Evolutionary conservation across 2,329 filamentous ascomycete genomes (phyloP).

Genomic region (Aspergillus texensis): DNA sequence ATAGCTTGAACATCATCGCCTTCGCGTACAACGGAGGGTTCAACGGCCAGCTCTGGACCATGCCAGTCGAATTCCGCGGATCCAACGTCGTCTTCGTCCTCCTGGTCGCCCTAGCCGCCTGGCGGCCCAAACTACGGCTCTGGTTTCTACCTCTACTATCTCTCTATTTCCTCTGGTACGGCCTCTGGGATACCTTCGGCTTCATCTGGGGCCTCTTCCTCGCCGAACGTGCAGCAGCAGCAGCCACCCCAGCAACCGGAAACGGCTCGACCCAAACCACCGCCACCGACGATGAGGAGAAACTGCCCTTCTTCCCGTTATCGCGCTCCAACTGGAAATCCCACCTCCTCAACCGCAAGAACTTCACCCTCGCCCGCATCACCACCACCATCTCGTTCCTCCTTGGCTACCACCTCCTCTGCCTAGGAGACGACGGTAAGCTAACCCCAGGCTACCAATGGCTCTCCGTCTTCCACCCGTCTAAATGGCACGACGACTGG

Average conservation of each 20-base stretch:
- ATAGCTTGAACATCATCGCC: constrained; percentile 24
- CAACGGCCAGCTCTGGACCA: constrained; percentile 29
- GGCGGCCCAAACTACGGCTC: constrained; percentile 17
- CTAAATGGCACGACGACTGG: constrained; percentile 23
- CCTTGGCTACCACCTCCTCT: constrained; percentile 23
- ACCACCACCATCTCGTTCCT: constrained; percentile 14
- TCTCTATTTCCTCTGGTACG: constrained; percentile 24
- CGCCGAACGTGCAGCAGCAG: constrained; percentile 15
- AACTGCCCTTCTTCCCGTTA: background rate
- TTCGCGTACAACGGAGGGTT: constrained; percentile 24
- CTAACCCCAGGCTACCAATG: constrained; percentile 25
- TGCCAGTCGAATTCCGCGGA: constrained; percentile 26
- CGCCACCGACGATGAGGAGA: background rate
- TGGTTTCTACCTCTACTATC: constrained; percentile 14
- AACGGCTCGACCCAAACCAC: background rate
- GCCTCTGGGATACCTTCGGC: constrained; percentile 26
- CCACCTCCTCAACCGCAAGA: background rate
- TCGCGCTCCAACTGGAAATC: background rate
- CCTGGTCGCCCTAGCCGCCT: constrained; percentile 20
- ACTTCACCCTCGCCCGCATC: background rate
- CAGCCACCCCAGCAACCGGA: background rate
- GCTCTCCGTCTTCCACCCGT: constrained; percentile 17
- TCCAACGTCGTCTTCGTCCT: constrained; percentile 26
- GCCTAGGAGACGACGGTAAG: constrained; percentile 23
- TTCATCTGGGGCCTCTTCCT: constrained; percentile 26